A percentile compares a stretch with the other conserved stretches of the same genome.
Evolutionary conservation across 345 rosid genomes (phyloP).

Genomic region (Eucalyptus curtisii): DNA sequence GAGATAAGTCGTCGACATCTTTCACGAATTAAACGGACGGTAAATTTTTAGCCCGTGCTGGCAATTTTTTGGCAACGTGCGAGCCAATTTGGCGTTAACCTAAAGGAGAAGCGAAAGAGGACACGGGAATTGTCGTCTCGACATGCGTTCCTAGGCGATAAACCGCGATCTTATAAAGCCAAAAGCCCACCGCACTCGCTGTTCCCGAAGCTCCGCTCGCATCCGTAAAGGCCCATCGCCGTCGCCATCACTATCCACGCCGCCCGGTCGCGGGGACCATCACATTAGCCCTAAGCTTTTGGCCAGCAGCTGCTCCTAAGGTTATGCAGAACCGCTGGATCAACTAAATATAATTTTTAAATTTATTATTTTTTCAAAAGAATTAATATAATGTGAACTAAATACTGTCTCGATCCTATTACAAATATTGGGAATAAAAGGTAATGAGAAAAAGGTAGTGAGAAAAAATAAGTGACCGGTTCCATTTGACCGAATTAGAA

Average conservation of each 20-base stretch:
- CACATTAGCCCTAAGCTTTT: no score
- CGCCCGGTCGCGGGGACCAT: not conserved
- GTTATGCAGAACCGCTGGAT: accelerated
- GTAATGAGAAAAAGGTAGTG: accelerated
- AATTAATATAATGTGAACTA: no score
- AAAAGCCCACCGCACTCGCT: not conserved
- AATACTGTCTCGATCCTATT: no score
- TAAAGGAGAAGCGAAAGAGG: not conserved
- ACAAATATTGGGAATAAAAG: no score
- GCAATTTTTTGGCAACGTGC: not conserved
- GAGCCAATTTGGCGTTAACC: not conserved
- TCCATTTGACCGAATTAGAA: no score
- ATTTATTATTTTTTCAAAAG: no score
- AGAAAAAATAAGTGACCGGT: no score
- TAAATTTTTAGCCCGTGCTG: not conserved
- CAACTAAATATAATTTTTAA: no score
- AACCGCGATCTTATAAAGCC: not conserved
- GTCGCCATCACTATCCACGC: not conserved
- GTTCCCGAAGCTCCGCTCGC: not conserved
- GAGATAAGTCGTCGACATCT: not conserved
- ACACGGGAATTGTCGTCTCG: not conserved
- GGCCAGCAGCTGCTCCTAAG: no score
- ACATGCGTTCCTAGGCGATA: not conserved
- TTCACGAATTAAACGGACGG: not conserved
- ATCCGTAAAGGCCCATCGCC: not conserved